Conservation (phyloP, 768 basidiomycete species). For the Mycena rosella region DNA sequence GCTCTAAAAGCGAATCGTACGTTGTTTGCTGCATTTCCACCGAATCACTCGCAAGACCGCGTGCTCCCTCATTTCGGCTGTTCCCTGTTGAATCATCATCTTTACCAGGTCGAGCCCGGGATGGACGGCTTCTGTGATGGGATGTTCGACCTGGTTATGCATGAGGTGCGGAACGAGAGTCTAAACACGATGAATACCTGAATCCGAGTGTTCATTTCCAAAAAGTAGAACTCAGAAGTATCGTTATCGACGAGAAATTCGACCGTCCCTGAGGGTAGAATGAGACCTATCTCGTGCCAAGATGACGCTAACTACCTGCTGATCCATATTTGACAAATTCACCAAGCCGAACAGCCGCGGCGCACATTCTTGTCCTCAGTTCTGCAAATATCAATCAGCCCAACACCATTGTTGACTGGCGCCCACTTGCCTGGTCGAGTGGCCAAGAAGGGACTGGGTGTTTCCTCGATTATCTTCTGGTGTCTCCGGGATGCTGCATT, state of each 20-base stretch:
- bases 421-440: slow-evolving; percentile 55
- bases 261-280: slow-evolving; percentile 65
- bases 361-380: slow-evolving; percentile 60
- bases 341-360: slow-evolving; percentile 66
- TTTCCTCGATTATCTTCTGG: slow-evolving; percentile 82
- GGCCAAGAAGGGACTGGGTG: slow-evolving; percentile 70
- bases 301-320: slow-evolving; percentile 54
- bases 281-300: too few relatives aligned
- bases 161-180: slow-evolving; percentile 5
- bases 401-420: too few relatives aligned
- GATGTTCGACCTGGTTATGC: slow-evolving; percentile 69
- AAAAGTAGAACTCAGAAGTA: slow-evolving; percentile 70
- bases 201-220: slow-evolving; percentile 80
- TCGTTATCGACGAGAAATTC: slow-evolving; percentile 74
- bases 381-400: slow-evolving; percentile 43
- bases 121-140: slow-evolving; percentile 69
- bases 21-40: slow-evolving; percentile 52
- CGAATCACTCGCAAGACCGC: slow-evolving; percentile 28
- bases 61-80: slow-evolving; percentile 47
- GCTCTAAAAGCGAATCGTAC: slow-evolving; percentile 44
- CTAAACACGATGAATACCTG: slow-evolving; percentile 49
- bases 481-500: slow-evolving; percentile 78
- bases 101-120: slow-evolving; percentile 71
- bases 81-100: slow-evolving; percentile 73
- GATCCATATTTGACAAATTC: slow-evolving; percentile 66